Base-by-base conservation (phyloP, 768 basidiomycete species). In the Paxillus rubicundulus region DNA sequence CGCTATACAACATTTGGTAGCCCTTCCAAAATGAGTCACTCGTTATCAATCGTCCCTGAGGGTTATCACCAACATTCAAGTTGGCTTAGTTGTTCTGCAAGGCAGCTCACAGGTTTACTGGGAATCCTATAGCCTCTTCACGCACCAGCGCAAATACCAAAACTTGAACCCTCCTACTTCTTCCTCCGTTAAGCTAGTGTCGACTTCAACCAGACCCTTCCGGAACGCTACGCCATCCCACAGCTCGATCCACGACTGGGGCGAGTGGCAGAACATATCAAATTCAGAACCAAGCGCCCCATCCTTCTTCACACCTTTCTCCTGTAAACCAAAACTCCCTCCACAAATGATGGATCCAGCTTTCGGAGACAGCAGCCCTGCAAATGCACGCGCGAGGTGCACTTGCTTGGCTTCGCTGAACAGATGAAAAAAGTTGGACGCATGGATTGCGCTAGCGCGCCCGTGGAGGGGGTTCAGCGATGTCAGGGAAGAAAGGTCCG, bases 401-500 rank as follows among this genome's bases (percentile, higher is more conserved):
- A 51, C 39, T 44, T 67, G 66, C 37, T 61, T 48, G 2, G 42
- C 47, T 36, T 62, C 56, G n/a, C 45, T 39, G 52, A 66, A 67
- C 1, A 33, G 47, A 64, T 66, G 66, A 53, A 84, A 80, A 60
- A 82, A 68, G 7, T 72, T 61, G 4, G 74, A 73, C 0, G 75
- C 74, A 55, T 77, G 72, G 32, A 82, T 77, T 4, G 68, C 75
- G 12, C 78, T 72, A 36, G 79, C 63, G 36, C 70, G 75, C 0
- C 78, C 77, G 46, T 62, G 74, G 6, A 82, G 66, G 0, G 74
- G 73, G 16, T 66, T 77, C 33, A 82, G 70, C 1, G 77, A 75
- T 2, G 57, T 69, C 41, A 79, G 53, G 1, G 66, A 52, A 5
- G 48, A 24, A 21, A 79, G 59, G 42, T 54, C 53, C 0, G 71